phyloP scores from a whole-genome alignment of 1,284 basidiomycete species.

The Amylostereum chailletii region DNA sequence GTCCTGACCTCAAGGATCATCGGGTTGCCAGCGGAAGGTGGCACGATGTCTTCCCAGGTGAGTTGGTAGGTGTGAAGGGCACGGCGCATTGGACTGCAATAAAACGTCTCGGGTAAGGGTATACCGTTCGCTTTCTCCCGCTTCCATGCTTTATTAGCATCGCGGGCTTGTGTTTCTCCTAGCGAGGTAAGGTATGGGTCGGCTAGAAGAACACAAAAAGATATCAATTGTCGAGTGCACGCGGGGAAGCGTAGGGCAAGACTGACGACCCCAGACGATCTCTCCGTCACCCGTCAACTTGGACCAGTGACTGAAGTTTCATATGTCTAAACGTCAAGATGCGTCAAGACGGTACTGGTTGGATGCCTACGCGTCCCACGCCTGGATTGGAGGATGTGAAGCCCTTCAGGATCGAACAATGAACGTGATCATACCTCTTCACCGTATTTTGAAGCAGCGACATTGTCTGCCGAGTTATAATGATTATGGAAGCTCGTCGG shows the following conservation, averaged over 20 bases:
- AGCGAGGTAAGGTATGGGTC: constrained; percentile 68
- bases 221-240: not conserved
- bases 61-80: constrained; percentile 62
- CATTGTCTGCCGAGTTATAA: constrained; percentile 45
- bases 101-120: constrained; percentile 54
- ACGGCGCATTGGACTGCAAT: constrained; percentile 67
- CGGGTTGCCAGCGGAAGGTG: constrained; percentile 8
- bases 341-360: not conserved
- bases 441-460: constrained; percentile 68
- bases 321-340: not conserved
- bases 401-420: not conserved
- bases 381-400: constrained; percentile 15
- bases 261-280: constrained; percentile 73
- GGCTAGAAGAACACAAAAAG: constrained; percentile 29
- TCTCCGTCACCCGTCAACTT: constrained; percentile 63
- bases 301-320: constrained; percentile 50
- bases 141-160: constrained; percentile 50
- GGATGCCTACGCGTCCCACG: constrained; percentile 47
- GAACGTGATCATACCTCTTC: constrained; percentile 28
- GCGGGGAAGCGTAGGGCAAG: constrained; percentile 2
- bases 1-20: constrained; percentile 22
- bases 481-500: not conserved
- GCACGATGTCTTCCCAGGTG: constrained; percentile 42
- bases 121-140: constrained; percentile 42
- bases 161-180: constrained; percentile 57